Conservation (phyloP, 768 basidiomycete species). For the Amanita molliuscula region DNA sequence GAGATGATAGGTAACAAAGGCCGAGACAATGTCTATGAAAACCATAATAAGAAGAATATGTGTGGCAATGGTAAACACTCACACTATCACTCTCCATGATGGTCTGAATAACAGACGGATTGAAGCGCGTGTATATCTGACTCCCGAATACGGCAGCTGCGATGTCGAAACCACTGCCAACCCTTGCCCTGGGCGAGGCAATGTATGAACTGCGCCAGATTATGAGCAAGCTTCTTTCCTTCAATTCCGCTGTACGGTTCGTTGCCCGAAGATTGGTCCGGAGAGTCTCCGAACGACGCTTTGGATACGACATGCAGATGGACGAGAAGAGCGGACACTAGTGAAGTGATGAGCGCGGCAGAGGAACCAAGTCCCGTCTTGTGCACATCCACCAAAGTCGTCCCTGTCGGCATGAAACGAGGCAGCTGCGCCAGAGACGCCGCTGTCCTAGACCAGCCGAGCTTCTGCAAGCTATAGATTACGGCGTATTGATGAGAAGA, state of each 20-base stretch:
- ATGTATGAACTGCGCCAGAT: constrained; percentile 89
- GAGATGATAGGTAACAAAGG: constrained; percentile 44
- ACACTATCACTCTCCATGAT: constrained; percentile 52
- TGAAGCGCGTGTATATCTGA: constrained; percentile 86
- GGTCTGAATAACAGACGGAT: constrained; percentile 54
- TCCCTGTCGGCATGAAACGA: constrained; percentile 66
- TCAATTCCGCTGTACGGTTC: constrained; percentile 10
- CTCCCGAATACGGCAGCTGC: constrained; percentile 91
- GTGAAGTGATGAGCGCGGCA: constrained; percentile 92
- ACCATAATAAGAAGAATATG: neutral
- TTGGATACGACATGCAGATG: constrained; percentile 56
- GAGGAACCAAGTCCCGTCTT: constrained; percentile 98
- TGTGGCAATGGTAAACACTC: constrained; percentile 10
- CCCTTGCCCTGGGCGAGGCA: constrained; percentile 96
- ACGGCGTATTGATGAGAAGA: neutral
- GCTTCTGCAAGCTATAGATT: constrained; percentile 46
- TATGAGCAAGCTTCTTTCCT: constrained; percentile 67
- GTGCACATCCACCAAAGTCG: constrained; percentile 72
- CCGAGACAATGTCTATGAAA: constrained; percentile 13
- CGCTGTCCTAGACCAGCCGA: constrained; percentile 52
- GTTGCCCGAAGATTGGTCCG: constrained; percentile 12
- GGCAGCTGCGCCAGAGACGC: constrained; percentile 57
- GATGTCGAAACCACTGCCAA: constrained; percentile 97
- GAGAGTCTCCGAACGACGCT: constrained; percentile 32
- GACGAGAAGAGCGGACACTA: constrained; percentile 76